Base-by-base conservation (phyloP, 2,329 filamentous ascomycete genomes). In the Lasiodiplodia sp. region DNA sequence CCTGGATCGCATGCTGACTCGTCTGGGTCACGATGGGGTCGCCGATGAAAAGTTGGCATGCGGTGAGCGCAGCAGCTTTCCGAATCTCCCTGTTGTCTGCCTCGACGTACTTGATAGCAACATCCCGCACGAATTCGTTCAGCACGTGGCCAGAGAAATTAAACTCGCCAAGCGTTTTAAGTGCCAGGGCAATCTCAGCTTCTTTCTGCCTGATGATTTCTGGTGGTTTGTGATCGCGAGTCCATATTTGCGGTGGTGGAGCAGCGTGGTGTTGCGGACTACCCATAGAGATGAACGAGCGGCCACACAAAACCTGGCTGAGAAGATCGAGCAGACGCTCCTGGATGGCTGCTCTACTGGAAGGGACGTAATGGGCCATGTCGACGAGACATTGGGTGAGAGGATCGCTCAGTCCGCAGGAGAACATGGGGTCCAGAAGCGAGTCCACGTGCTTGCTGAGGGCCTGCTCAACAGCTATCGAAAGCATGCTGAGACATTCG, bases 391-490 rank as follows among this genome's bases (percentile, higher is more conserved):
- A 96, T 78, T 98, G 94, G 0, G 95, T 97, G 28, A 99, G 86
- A 72, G 96, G 96, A 68, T 95, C 92, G 47, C 94, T 97, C 65
- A 99, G 85, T 60, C 97, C 96, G 77, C 96, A 99, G 18, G 93
- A 94, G 80, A 99, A 99, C 69, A 99, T 97, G 12, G 96, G 94
- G 73, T 97, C 95, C 11, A 99, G 86, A 34, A 99, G 84, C 14
- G 94, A 92, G 77, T 97, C 94, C 89, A 99, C 97, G 78, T 98
- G 97, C 81, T 98, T 99, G 86, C 93, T 98, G 66, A 99, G 85
- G 0, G 95, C 96, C 82, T 99, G 96, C 1, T 96, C 96, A 37
- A 98, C 96, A 3, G 96, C 96, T 56, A 97, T 91, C 0, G 96
- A 94, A 65, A 99, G 87, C 83, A 97, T 94, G 79, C 96, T 99